These are phyloP conservation scores for Colletotrichum sp. DNA, from an alignment of 2,329 filamentous ascomycete species.

Conservation along the genomic window DNA sequence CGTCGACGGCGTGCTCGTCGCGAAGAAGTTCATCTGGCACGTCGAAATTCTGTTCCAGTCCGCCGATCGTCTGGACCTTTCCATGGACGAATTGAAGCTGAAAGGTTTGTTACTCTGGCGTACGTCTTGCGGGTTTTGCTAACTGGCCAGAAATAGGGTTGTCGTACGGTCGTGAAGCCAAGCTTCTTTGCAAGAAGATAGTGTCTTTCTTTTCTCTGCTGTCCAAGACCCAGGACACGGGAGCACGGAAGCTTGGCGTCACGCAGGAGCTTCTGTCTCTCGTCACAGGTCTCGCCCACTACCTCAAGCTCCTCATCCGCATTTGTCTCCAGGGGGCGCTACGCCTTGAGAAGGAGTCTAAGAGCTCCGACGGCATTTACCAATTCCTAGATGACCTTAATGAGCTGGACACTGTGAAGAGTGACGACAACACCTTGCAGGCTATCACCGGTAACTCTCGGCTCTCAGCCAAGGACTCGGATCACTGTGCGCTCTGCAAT, in stretches of 20 bases:
- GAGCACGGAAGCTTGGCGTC: slow-evolving; percentile 89
- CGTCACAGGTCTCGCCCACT: slow-evolving; percentile 94
- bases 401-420: slow-evolving; percentile 79
- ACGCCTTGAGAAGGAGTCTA: slow-evolving; percentile 85
- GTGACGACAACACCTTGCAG: slow-evolving; percentile 72
- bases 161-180: slow-evolving; percentile 94
- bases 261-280: slow-evolving; percentile 98
- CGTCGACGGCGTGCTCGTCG: slow-evolving; percentile 91
- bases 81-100: slow-evolving; percentile 70
- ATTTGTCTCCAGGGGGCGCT: slow-evolving; percentile 95
- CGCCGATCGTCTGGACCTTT: slow-evolving; percentile 81
- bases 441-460: slow-evolving; percentile 68
- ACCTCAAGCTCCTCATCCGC: slow-evolving; percentile 94
- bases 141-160: slow-evolving; percentile 60
- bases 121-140: not conserved
- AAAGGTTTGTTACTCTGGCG: slow-evolving; percentile 65
- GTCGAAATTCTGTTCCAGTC: slow-evolving; percentile 92
- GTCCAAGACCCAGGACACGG: slow-evolving; percentile 91
- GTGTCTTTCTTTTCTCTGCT: slow-evolving; percentile 96
- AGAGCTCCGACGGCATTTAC: slow-evolving; percentile 76
- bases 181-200: slow-evolving; percentile 99
- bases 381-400: slow-evolving; percentile 84
- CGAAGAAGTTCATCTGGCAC: slow-evolving; percentile 95
- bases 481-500: slow-evolving; percentile 82
- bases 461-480: slow-evolving; percentile 77